phyloP scores from a whole-genome alignment of 2,329 filamentous ascomycete species.

The Ophiostoma pallidulum region DNA sequence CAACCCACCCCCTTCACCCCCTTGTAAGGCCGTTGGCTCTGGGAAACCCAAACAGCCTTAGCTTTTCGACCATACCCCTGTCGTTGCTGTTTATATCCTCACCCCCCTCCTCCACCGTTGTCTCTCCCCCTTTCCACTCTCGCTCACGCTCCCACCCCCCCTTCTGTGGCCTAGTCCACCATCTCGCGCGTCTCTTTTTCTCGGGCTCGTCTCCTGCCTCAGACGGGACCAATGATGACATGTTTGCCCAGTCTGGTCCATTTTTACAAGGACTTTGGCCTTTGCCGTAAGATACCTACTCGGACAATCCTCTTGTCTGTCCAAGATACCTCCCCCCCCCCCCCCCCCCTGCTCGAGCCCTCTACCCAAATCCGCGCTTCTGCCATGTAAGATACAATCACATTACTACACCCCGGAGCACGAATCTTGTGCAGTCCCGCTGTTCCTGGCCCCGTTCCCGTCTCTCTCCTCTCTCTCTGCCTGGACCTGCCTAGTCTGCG shows the following conservation, averaged over 20 bases:
- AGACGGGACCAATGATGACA: no score
- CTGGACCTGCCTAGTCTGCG: not conserved
- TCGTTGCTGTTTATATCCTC: conserved; percentile 4
- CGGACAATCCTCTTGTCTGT: not conserved
- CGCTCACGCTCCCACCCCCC: not conserved
- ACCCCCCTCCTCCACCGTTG: conserved; percentile 1
- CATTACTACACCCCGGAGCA: not conserved
- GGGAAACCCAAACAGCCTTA: conserved; percentile 13
- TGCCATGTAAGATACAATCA: not conserved
- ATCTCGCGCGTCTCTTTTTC: not conserved
- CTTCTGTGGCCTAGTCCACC: not conserved
- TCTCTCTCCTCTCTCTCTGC: not conserved
- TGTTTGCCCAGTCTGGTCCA: no score
- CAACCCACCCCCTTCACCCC: not conserved
- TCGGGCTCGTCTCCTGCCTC: not conserved
- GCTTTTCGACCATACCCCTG: conserved; percentile 6
- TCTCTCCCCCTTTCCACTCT: not conserved
- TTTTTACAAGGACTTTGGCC: not conserved
- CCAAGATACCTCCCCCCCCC: not conserved
- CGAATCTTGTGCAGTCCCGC: no score
- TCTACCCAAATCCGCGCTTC: not conserved
- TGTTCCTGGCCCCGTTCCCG: not conserved
- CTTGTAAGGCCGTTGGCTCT: conserved; percentile 11
- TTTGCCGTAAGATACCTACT: not conserved
- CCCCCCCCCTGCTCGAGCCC: not conserved